phyloP scores from a whole-genome alignment of 495 filamentous ascomycete genomes.

The Trichoderma reesei region DNA sequence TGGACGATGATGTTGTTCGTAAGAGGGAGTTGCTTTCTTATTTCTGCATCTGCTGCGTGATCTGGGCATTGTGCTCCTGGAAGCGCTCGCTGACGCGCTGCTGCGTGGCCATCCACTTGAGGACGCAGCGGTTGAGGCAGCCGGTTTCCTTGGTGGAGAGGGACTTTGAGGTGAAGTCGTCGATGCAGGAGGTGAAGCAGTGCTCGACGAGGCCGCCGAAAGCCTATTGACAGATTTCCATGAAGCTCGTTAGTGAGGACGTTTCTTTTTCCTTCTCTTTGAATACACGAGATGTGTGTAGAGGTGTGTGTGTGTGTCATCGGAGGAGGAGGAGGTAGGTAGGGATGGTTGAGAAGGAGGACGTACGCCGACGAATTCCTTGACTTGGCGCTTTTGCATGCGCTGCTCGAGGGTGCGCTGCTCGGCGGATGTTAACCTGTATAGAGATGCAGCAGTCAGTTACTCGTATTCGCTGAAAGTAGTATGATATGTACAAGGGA shows the following conservation, averaged over 20 bases:
- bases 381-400: slow-evolving; percentile 95
- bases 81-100: slow-evolving; percentile 83
- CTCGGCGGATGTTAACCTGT: slow-evolving; percentile 65
- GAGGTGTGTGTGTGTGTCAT: too few species aligned
- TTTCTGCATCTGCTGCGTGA: slow-evolving; percentile 58
- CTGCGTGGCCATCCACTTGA: slow-evolving; percentile 84
- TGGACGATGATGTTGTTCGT: too few species aligned
- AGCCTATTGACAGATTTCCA: slow-evolving; percentile 47
- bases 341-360: background rate
- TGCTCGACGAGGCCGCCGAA: slow-evolving; percentile 91
- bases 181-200: slow-evolving; percentile 95
- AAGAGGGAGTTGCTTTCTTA: slow-evolving; percentile 10
- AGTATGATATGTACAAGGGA: too few species aligned
- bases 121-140: slow-evolving; percentile 86
- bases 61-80: slow-evolving; percentile 84
- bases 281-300: slow-evolving; percentile 1
- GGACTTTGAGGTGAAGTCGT: slow-evolving; percentile 96
- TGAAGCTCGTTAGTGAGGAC: background rate
- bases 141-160: slow-evolving; percentile 75
- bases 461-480: background rate
- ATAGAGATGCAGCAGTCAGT: background rate
- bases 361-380: slow-evolving; percentile 93
- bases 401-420: slow-evolving; percentile 83
- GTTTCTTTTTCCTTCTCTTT: slow-evolving; percentile 7
- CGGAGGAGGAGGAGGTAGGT: too few species aligned